Percentiles rank a stretch among this genome's conserved stretches.
Evolutionary conservation across 2,329 filamentous ascomycete species (phyloP).

Genomic region (Hypoxylon sp.): DNA sequence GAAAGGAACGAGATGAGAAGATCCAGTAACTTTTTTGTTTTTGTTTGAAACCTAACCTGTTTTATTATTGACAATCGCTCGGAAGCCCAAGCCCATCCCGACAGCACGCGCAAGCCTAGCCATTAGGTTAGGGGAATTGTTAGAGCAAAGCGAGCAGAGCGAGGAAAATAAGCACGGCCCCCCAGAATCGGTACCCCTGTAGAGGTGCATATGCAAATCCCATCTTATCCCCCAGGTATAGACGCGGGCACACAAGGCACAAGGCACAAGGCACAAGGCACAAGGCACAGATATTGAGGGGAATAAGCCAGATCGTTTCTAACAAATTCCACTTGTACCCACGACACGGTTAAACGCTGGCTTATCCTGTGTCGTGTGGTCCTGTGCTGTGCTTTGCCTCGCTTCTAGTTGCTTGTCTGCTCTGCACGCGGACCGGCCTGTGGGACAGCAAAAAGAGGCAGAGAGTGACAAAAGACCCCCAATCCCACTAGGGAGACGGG

Average conservation of each 20-base stretch:
- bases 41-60: slow-evolving; percentile 30
- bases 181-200: slow-evolving; percentile 33
- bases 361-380: slow-evolving; percentile 23
- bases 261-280: slow-evolving; percentile 1
- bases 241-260: slow-evolving; percentile 17
- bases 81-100: neutral
- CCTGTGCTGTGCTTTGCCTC: slow-evolving; percentile 32
- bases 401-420: slow-evolving; percentile 27
- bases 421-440: slow-evolving; percentile 24
- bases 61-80: slow-evolving; percentile 19
- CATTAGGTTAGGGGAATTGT: neutral
- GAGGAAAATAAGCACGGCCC: slow-evolving; percentile 39
- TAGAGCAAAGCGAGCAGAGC: slow-evolving; percentile 17
- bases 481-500: slow-evolving; percentile 34
- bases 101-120: slow-evolving; percentile 2
- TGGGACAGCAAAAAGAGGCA: slow-evolving; percentile 34
- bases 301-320: slow-evolving; percentile 40
- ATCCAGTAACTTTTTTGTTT: slow-evolving; percentile 23
- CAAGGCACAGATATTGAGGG: slow-evolving; percentile 8
- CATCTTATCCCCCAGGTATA: neutral
- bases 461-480: slow-evolving; percentile 23
- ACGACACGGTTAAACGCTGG: slow-evolving; percentile 22
- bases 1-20: slow-evolving; percentile 19
- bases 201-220: slow-evolving; percentile 40
- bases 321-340: slow-evolving; percentile 23